Evolutionary conservation across 2,329 filamentous ascomycete genomes (phyloP).

Genomic region (Grosmannia huntii): DNA sequence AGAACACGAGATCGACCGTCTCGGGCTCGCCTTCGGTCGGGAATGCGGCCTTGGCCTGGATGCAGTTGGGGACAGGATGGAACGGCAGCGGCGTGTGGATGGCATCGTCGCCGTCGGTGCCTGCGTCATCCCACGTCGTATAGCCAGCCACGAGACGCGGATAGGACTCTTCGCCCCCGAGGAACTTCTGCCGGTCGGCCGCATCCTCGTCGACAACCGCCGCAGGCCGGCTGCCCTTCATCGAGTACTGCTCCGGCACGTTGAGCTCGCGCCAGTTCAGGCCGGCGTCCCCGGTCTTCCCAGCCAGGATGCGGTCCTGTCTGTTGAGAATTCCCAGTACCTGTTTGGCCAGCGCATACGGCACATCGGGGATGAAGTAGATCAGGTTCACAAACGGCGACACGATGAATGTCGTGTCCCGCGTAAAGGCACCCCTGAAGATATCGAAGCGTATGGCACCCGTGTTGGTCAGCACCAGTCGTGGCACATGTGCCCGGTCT

Average conservation of each 20-base stretch:
- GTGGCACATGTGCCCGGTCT: conserved; percentile 35
- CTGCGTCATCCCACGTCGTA: conserved; percentile 76
- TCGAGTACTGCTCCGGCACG: conserved; percentile 32
- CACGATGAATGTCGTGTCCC: conserved; percentile 73
- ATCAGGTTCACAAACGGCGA: conserved; percentile 80
- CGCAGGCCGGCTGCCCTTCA: not conserved
- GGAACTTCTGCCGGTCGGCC: conserved; percentile 17
- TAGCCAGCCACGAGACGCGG: conserved; percentile 54
- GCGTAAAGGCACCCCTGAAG: conserved; percentile 82
- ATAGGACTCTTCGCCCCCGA: conserved; percentile 12
- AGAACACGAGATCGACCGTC: conserved; percentile 75
- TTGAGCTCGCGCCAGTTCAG: conserved; percentile 33
- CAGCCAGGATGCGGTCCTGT: conserved; percentile 34
- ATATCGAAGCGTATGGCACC: conserved; percentile 92
- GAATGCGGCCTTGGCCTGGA: conserved; percentile 58
- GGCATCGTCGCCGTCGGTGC: conserved; percentile 80
- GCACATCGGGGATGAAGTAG: conserved; percentile 65
- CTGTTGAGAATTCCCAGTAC: conserved; percentile 49
- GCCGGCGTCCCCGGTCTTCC: conserved; percentile 4
- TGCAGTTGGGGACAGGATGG: conserved; percentile 70
- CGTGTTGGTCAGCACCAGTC: conserved; percentile 71
- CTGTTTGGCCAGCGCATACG: conserved; percentile 59
- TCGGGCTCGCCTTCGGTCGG: conserved; percentile 39
- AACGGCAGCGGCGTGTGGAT: conserved; percentile 63
- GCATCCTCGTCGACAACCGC: not conserved